A percentile compares a stretch with the other conserved stretches of the same genome.
phyloP scores from a whole-genome alignment of 2,329 filamentous ascomycete genomes.

The Curvularia hawaiiensis region DNA sequence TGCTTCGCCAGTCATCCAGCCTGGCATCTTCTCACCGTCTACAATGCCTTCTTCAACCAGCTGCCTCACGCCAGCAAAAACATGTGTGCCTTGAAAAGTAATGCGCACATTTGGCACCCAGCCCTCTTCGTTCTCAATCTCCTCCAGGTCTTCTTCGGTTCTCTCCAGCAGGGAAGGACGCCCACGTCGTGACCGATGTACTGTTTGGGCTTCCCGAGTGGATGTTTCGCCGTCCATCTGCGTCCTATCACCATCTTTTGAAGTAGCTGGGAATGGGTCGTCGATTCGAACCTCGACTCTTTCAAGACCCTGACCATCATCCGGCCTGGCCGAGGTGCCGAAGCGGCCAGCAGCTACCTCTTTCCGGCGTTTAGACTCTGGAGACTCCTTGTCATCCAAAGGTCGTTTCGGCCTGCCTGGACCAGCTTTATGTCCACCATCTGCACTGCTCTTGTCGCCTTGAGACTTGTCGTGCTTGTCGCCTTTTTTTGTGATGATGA shows the following conservation, averaged over 20 bases:
- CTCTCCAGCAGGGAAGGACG: conserved; percentile 44
- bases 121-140: conserved; percentile 29
- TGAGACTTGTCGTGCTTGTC: conserved; percentile 24
- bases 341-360: conserved; percentile 72
- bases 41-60: conserved; percentile 78
- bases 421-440: conserved; percentile 25
- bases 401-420: conserved; percentile 37
- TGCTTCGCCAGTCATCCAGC: conserved; percentile 90
- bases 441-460: conserved; percentile 20
- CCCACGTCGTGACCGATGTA: conserved; percentile 31
- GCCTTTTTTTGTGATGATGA: conserved; percentile 38
- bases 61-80: conserved; percentile 79
- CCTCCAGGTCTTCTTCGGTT: conserved; percentile 38
- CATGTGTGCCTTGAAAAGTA: conserved; percentile 75
- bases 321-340: conserved; percentile 56
- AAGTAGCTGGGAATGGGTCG: conserved; percentile 48
- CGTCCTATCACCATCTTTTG: conserved; percentile 4
- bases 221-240: conserved; percentile 25
- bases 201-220: conserved; percentile 20
- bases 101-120: conserved; percentile 68
- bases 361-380: conserved; percentile 61
- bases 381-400: conserved; percentile 33
- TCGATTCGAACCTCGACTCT: conserved; percentile 57
- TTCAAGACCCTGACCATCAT: conserved; percentile 51
- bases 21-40: conserved; percentile 79